These are phyloP conservation scores for Auxenochlorella pyrenoidosa DNA, from an alignment of 139 green algal species.

Conservation along the genomic window DNA sequence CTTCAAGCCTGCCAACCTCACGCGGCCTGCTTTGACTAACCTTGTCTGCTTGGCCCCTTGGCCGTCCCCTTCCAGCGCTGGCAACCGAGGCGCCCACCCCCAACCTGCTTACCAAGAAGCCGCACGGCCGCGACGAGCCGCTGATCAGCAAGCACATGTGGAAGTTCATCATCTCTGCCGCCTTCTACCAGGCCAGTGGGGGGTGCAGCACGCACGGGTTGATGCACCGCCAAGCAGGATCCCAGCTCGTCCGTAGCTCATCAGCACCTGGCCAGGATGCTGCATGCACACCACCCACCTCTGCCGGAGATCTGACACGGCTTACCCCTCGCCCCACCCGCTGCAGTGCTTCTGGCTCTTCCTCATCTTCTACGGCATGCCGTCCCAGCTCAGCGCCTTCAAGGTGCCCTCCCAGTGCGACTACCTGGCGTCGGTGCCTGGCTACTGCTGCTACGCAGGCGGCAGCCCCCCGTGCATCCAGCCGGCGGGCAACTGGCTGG, in stretches of 20 bases:
- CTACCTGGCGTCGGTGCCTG: slow-evolving; percentile 7
- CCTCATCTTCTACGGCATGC: slow-evolving; percentile 84
- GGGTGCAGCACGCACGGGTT: too few relatives aligned
- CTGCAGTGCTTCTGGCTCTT: slow-evolving; percentile 90
- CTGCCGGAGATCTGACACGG: neutral
- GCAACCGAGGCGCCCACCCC: slow-evolving; percentile 92
- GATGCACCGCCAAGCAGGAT: too few relatives aligned
- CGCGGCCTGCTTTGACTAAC: too few relatives aligned
- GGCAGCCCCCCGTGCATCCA: neutral
- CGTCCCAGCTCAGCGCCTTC: slow-evolving; percentile 44
- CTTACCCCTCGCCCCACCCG: neutral
- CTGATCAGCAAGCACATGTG: slow-evolving; percentile 95
- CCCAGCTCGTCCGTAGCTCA: too few relatives aligned
- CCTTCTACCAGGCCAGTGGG: slow-evolving; percentile 42
- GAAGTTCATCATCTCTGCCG: slow-evolving; percentile 86
- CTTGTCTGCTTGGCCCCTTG: too few relatives aligned
- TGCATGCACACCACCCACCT: too few relatives aligned
- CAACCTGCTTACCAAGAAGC: slow-evolving; percentile 83
- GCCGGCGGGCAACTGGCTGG: slow-evolving; percentile 1
- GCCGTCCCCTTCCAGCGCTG: slow-evolving; percentile 68
- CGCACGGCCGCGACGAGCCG: slow-evolving; percentile 84
- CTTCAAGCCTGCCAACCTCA: too few relatives aligned
- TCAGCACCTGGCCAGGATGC: too few relatives aligned
- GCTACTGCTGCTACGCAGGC: slow-evolving; percentile 13
- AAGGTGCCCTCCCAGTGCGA: slow-evolving; percentile 16